Base-by-base conservation (phyloP, 176 grass and related monocot species). In the Cymbopogon citratus region DNA sequence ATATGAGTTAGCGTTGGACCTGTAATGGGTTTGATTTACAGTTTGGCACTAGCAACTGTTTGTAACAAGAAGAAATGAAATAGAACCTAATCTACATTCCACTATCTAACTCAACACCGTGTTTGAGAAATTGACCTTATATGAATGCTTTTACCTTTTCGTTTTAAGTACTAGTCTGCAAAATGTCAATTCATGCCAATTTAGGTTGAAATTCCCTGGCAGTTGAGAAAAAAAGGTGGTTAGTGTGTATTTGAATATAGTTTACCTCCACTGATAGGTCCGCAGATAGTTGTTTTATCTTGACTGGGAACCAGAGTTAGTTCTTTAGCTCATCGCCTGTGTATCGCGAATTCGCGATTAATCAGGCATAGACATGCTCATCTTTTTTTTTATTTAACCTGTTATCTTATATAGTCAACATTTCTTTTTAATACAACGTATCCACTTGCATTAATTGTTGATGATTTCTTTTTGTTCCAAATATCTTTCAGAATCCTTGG, bases 401-500 rank as follows among this genome's bases (percentile, higher is more conserved):
- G n/a, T 36, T 56, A 25, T 75, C 54, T 48, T 34, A 25, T 75
- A 51, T 63, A 75, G 41, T 26, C n/a, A 11, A 6, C n/a, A 26
- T 63, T 67, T 44, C 13, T 81, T 25, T 75, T 81, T 25, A 44
- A 45, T 56, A 35, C 18, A 18, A 23, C 39, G 6, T 31, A 9
- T 34, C 12, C 66, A 5, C 48, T 63, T 85, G 34, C 12, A 69
- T 71, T 51, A 41, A 15, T 26, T 80, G 77, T 65, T 89, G 43
- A 77, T 23, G 14, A 2, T 75, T 76, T 33, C 21, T 48, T 72
- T 76, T 82, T 75, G 16, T 75, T 66, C 10, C 54, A 49, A 79
- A 68, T 76, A 65, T 33, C 33, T 62, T 81, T 52, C 81, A 97
- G 95, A 81, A 85, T 97, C 80, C 86, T 97, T 27, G 64, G 86